Conservation (phyloP, 2,329 filamentous ascomycete genomes). For the Ophiocordyceps camponoti-saundersi region DNA sequence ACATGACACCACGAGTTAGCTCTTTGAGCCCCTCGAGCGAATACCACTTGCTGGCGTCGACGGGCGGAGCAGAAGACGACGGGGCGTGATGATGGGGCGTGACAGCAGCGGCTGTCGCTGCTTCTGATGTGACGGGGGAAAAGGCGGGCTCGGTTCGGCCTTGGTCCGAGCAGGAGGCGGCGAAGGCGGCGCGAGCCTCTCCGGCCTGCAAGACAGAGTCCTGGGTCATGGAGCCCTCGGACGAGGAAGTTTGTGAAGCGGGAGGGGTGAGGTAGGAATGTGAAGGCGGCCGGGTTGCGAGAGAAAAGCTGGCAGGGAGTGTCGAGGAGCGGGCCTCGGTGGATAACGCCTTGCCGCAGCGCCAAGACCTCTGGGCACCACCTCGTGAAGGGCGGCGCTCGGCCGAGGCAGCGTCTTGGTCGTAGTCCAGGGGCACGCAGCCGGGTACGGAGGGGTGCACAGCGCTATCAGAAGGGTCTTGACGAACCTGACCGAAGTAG, state of each 20-base stretch:
- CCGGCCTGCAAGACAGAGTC: conserved; percentile 9
- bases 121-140: conserved; percentile 1
- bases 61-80: conserved; percentile 22
- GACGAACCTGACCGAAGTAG: conserved; percentile 99
- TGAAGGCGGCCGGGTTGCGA: conserved; percentile 8
- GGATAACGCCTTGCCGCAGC: conserved; percentile 7
- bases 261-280: conserved; percentile 40
- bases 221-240: conserved; percentile 13
- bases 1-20: conserved; percentile 63
- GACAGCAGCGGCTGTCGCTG: conserved; percentile 1
- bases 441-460: conserved; percentile 19
- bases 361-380: conserved; percentile 9
- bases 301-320: conserved; percentile 8
- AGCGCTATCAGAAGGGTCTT: conserved; percentile 46
- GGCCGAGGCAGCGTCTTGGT: conserved; percentile 8
- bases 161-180: conserved; percentile 4
- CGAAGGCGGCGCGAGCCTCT: conserved; percentile 8
- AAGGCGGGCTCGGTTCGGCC: conserved; percentile 1
- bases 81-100: conserved; percentile 13
- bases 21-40: conserved; percentile 56
- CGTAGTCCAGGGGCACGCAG: conserved; percentile 8
- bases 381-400: conserved; percentile 13
- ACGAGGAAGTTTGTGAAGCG: conserved; percentile 28
- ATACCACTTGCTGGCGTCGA: conserved; percentile 34
- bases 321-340: conserved; percentile 3